Base-by-base conservation (phyloP, 495 filamentous ascomycete species). In the Elasticomyces elasticus region DNA sequence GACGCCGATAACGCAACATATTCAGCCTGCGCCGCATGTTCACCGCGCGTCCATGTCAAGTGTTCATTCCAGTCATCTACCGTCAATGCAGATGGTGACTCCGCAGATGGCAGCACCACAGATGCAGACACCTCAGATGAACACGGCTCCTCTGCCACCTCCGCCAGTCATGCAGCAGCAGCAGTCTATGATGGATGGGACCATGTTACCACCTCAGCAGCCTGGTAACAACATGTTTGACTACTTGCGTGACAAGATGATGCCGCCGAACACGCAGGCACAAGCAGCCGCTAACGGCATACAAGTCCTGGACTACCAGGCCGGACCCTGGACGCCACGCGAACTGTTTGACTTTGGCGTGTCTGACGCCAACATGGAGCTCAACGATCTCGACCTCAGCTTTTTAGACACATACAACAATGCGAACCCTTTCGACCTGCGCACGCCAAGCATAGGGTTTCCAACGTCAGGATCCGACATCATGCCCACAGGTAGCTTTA, bases 331-430 rank as follows among this genome's bases (percentile, higher is more conserved):
- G 43, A 67, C 65, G 5, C 65, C 65, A 1, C 63, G 63, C 23
- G 65, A 65, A 17, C 46, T 66, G 1, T 60, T 68, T 45, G 70
- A 74, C 55, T 74, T 77, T 35, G 75, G 74, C 45, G 71, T 79
- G n/a, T n/a, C n/a, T 5, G 70, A 79, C 43, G 67, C 72, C 31
- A 74, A 77, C 53, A 69, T 83, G 15, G 78, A 82, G 30, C 67
- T 83, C 15, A 81, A 77, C 23, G 79, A 81, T 19, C 67, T 78
- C 4, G 82, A 85, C 54, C 78, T 82, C 54, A 72, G 72, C 0
- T 65, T 80, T 13, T 71, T 85, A 0, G 74, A 79, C 38, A 68
- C 74, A 45, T 82, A 79, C 67, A 81, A 81, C 59, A 62, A 67
- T 24, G 50, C 72, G 15, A 74, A 74, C 38, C 62, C 68, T 5